These are phyloP conservation scores for Sarocladiaceae sp. DNA, from an alignment of 2,329 filamentous ascomycete genomes.

Conservation along the genomic window DNA sequence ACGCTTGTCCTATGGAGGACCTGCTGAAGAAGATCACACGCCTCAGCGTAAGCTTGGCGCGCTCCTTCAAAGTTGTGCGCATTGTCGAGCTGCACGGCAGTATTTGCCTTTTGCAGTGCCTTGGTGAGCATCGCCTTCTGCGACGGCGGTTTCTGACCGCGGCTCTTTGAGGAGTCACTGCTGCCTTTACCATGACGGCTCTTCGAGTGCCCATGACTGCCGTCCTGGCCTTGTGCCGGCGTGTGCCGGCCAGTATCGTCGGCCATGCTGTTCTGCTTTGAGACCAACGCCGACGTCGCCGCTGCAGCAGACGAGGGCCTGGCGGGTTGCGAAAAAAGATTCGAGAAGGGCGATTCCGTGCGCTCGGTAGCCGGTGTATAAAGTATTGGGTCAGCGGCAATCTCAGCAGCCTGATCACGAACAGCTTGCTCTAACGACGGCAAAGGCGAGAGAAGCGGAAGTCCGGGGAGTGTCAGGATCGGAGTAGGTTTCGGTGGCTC, in stretches of 20 bases:
- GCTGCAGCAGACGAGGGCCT: constrained; percentile 6
- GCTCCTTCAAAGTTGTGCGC: constrained; percentile 91
- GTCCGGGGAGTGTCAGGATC: not conserved
- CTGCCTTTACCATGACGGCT: constrained; percentile 29
- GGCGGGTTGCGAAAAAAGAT: not conserved
- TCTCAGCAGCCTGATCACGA: not conserved
- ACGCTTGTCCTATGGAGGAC: constrained; percentile 82
- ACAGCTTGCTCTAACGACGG: constrained; percentile 5
- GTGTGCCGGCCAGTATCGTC: constrained; percentile 25
- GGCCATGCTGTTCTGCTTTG: constrained; percentile 19
- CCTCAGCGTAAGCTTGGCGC: constrained; percentile 84
- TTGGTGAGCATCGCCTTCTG: constrained; percentile 97
- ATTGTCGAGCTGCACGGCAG: constrained; percentile 92
- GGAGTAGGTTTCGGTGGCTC: not conserved
- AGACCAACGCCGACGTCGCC: not conserved
- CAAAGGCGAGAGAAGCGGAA: not conserved
- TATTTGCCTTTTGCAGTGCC: constrained; percentile 91
- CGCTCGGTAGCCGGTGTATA: not conserved
- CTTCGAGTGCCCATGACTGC: constrained; percentile 26
- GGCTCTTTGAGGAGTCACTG: constrained; percentile 22
- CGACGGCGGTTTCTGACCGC: constrained; percentile 49
- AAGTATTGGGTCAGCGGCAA: not conserved
- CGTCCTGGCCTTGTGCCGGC: not conserved
- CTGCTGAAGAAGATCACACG: constrained; percentile 80
- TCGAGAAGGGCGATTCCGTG: not conserved